Base-by-base conservation (phyloP, 805 yeast species). In the Pichia scutulata region DNA sequence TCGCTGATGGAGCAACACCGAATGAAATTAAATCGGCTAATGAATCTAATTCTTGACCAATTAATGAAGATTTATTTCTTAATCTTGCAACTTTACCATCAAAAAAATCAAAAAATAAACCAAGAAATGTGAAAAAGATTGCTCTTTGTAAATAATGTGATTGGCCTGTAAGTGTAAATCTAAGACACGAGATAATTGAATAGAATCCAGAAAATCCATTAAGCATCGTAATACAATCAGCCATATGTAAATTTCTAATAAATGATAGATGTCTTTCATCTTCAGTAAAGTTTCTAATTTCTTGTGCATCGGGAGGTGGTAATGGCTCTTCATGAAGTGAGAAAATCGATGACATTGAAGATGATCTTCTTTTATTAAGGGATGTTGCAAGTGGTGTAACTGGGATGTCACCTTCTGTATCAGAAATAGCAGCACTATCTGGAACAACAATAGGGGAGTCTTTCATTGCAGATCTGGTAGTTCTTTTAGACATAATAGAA, bases 1-100 rank as follows among this genome's bases (percentile, higher is more conserved):
- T 83, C 16, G 89, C 76, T 8, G 97, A 96, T 2, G 99, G 99
- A 2, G 96, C 90, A 33, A 92, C 96, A 55, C 97, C 95, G 66
- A 93, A 93, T 13, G 96, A 87, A 37, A 92, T 79, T 61, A 93
- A 78, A 69, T 93, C 99, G 22, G 99, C 99, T 60, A 93, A 76
- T 1, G 97, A 90, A 65, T 93, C 99, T 61, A 93, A 78, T 70
- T 93, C 99, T 69, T 93, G 98, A 53, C 99, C 99, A 86, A 93
- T 87, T 49, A 93, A 75, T 13, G 95, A 84, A 2, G 95, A 80
- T 71, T 90, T 89, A 66, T 89, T 86, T 70, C 97, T 80, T 71
- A 93, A 77, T 63, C 99, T 79, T 4, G 99, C 99, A 8, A 92
- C 99, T 60, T 95, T 81, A 36, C 99, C 99, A 66, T 93, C 99